phyloP scores from a whole-genome alignment of 1,284 basidiomycete genomes.

The Fomitopsis palustris region DNA sequence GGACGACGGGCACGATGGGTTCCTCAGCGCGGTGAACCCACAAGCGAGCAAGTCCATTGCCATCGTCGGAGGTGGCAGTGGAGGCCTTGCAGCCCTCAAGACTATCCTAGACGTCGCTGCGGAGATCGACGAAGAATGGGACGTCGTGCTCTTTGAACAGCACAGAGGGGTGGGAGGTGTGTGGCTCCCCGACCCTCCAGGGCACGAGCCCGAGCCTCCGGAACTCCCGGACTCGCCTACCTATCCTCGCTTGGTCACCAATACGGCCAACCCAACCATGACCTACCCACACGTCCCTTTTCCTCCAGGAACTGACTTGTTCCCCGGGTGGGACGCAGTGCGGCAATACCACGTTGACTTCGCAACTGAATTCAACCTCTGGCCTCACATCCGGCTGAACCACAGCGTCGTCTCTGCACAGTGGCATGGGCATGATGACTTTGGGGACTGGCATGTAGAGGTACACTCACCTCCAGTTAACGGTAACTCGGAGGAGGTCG shows the following conservation, averaged over 20 bases:
- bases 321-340: conserved; percentile 44
- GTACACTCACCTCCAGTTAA: conserved; percentile 12
- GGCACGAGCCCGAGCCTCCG: conserved; percentile 36
- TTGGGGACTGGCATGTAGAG: conserved; percentile 44
- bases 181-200: conserved; percentile 44
- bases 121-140: conserved; percentile 35
- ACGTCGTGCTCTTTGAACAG: conserved; percentile 51
- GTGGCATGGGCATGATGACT: conserved; percentile 40
- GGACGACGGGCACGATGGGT: neutral
- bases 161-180: conserved; percentile 47
- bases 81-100: conserved; percentile 49
- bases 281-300: conserved; percentile 52
- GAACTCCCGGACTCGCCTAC: conserved; percentile 49
- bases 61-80: conserved; percentile 50
- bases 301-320: conserved; percentile 45
- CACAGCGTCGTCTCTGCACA: conserved; percentile 41
- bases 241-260: conserved; percentile 52
- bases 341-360: conserved; percentile 44
- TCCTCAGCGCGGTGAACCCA: neutral
- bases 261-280: conserved; percentile 49
- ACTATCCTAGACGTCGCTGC: conserved; percentile 44
- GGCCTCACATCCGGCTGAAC: conserved; percentile 38
- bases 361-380: conserved; percentile 36
- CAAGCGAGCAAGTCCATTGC: conserved; percentile 43
- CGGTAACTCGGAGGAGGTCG: conserved; percentile 2